These are phyloP conservation scores for Chrysosporium queenslandicum DNA, from an alignment of 2,329 filamentous ascomycete species.

Conservation along the genomic window DNA sequence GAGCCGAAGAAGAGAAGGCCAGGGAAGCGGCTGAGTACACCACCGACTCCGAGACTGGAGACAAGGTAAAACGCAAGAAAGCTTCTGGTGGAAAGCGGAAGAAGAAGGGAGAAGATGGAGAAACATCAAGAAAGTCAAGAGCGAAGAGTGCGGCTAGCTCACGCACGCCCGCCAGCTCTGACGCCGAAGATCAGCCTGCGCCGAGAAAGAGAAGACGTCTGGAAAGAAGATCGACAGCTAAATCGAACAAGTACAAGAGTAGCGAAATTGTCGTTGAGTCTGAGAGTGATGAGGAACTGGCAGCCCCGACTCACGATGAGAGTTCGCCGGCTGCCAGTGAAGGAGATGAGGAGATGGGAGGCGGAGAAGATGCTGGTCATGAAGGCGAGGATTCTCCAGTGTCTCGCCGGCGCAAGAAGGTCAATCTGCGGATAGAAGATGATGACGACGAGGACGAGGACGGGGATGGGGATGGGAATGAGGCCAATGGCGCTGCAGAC, in stretches of 20 bases:
- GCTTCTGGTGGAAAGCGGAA: slow-evolving; percentile 44
- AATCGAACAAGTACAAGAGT: slow-evolving; percentile 65
- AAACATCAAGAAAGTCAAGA: slow-evolving; percentile 21
- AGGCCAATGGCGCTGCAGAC: slow-evolving; percentile 15
- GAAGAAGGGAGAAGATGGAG: slow-evolving; percentile 52
- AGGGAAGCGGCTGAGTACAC: slow-evolving; percentile 69
- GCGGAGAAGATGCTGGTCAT: slow-evolving; percentile 32
- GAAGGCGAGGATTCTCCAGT: slow-evolving; percentile 35
- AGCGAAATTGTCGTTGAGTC: slow-evolving; percentile 73
- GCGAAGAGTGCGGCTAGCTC: slow-evolving; percentile 28
- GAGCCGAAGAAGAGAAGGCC: slow-evolving; percentile 58
- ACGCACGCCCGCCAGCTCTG: slow-evolving; percentile 18
- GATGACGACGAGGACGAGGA: slow-evolving; percentile 40
- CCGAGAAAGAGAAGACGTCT: slow-evolving; percentile 52
- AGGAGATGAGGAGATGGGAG: slow-evolving; percentile 22
- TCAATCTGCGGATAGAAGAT: slow-evolving; percentile 28
- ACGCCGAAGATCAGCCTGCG: slow-evolving; percentile 20
- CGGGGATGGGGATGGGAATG: slow-evolving; percentile 23
- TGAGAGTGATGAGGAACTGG: slow-evolving; percentile 46
- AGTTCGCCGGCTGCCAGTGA: slow-evolving; percentile 20
- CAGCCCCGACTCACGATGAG: not conserved
- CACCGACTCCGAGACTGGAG: slow-evolving; percentile 70
- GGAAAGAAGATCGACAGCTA: slow-evolving; percentile 42
- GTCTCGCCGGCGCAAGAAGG: slow-evolving; percentile 29
- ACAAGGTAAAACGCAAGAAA: slow-evolving; percentile 70